Percentiles rank a stretch among this genome's conserved stretches.
Conservation (phyloP, 2,329 filamentous ascomycete species). For the Scorias spongiosa region DNA sequence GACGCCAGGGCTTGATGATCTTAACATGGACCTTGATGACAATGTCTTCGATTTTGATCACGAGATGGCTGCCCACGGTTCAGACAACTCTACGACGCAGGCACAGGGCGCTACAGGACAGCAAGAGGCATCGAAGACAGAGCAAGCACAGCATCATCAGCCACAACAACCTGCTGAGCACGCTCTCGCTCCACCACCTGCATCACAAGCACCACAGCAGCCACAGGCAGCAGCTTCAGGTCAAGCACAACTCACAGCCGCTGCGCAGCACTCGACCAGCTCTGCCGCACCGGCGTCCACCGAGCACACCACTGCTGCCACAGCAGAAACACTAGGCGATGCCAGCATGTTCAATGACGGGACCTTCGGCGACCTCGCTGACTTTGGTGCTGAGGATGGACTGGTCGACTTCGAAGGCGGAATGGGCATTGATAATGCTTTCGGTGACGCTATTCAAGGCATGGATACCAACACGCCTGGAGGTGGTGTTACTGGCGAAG, state of each 20-base stretch:
- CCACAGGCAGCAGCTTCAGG: neutral
- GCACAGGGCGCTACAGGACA: neutral
- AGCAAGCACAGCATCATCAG: neutral
- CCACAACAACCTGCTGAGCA: neutral
- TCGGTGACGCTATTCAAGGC: conserved; percentile 66
- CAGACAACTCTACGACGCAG: neutral
- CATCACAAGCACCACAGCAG: neutral
- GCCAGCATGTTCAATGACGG: conserved; percentile 32
- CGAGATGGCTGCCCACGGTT: neutral
- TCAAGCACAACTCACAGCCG: neutral
- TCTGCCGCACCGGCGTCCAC: neutral
- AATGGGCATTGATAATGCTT: conserved; percentile 63
- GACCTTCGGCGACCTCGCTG: conserved; percentile 35
- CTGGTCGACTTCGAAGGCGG: conserved; percentile 24
- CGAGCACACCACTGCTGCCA: neutral
- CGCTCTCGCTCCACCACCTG: neutral
- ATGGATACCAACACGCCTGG: conserved; percentile 21
- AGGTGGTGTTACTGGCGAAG: neutral
- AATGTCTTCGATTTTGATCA: conserved; percentile 5
- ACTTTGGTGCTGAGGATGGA: conserved; percentile 36
- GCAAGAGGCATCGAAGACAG: neutral
- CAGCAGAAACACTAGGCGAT: conserved; percentile 1
- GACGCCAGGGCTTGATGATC: conserved; percentile 8
- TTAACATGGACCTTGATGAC: conserved; percentile 12
- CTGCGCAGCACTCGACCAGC: neutral